Evolutionary conservation across 73 alveolate species (phyloP), one percentile per base, ranked within the genome.

Genomic region (Tetrahymena borealis): DNA sequence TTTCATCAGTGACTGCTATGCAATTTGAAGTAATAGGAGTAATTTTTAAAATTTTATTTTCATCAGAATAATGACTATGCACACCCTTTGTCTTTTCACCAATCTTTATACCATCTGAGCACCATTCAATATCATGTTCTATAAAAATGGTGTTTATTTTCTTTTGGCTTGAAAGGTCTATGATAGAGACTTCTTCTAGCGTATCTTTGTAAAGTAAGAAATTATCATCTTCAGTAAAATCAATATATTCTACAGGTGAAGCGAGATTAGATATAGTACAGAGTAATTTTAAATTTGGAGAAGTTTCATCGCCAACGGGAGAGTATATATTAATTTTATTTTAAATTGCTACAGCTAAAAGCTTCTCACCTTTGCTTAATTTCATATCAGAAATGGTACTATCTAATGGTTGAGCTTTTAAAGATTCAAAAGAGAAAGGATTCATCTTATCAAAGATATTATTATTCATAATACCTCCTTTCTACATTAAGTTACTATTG

Each of bases 41-140:
- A n/a, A 98, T 98, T 37, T 96, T 91, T 31, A 96, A 91, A 28
- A 97, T 98, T 91, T 96, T 98, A 91, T 97, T 96, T 90, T 96
- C 96, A 91, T 97, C 96, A 35, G 94, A 93, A 95, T 98, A 98
- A 95, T 97, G 96, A 39, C 94, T 94, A 90, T 97, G 99, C 38
- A 98, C 98, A 41, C 99, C 98, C 79, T 98, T 96, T 7, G 98
- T 94, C 33, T 94, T 96, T 32, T 98, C 96, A 33, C 97, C 96
- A 79, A 94, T 93, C 95, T 97, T 96, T 33, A 98, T 96, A 37
- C 99, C 99, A 92, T 97, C 98, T 78, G 99, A 98, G 94, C 98
- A 96, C 99, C 99, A 97, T 92, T 98, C 99, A 39, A 98, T 91
- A 85, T 98, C 99, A 94, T 97, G 97, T 79, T 97, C 98, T 28